Evolutionary conservation across 164 flowering plant species (phyloP), one percentile per base, ranked within the genome.

Genomic region (Piper longum): DNA sequence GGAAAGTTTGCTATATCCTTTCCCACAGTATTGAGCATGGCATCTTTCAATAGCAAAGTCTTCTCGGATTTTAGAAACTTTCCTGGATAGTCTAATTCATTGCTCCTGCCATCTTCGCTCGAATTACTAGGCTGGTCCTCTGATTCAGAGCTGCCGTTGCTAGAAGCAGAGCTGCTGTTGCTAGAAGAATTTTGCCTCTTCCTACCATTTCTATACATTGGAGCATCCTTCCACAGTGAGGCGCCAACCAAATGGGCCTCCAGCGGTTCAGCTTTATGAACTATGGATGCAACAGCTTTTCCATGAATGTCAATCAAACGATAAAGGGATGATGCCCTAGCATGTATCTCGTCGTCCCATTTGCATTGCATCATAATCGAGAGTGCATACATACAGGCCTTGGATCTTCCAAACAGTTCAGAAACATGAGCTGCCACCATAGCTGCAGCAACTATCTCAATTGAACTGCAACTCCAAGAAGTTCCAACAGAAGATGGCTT

Each of bases 351-450:
- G 40, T 69, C 73, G 64, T 89, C 98, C 96, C 96, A 89, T 71
- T 87, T 92, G 81, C 96, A 92, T 44, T 79, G 68, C 80, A 85
- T 83, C 63, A 92, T 70, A 63, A 82, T 78, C 63, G 90, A 83
- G 39, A 92, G 86, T 58, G 96, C 85, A 74, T 85, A 85, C 91
- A 82, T 89, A 73, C 93, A 86, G 51, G 96, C 85, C 76, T 89
- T 92, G 45, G 98, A 89, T 43, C 81, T 79, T 72, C 93, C 78
- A 57, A 89, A 92, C 16, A 92, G 78, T 67, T 87, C 96, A 66
- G 96, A 92, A 62, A 89, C 73, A 75, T 92, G 98, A 65, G 98
- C 98, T 42, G 98, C 96, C 66, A 92, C 98, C 98, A 92, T 89
- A 62, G 96, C 98, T 48, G 98, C 36, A 26, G 36, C 36, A 26